Percentiles rank a stretch among this genome's conserved stretches.
phyloP scores from a whole-genome alignment of 257 asterid genomes.

The Paraleonurus japonicus region DNA sequence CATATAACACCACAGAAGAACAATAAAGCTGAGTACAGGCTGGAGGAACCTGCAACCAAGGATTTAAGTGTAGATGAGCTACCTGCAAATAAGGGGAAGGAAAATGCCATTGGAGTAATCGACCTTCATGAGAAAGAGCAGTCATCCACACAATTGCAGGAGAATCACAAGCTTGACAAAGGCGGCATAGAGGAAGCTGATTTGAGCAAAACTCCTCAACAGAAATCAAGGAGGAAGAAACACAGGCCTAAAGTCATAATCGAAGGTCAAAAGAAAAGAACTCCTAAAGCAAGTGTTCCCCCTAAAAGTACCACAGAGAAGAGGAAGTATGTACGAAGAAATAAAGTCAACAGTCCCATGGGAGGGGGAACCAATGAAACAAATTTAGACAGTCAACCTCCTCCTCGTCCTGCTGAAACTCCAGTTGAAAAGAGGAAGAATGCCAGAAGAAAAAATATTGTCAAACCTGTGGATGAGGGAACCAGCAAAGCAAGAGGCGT shows the following conservation, averaged over 20 bases:
- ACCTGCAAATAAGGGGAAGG: conserved; percentile 26
- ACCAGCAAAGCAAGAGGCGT: conserved; percentile 25
- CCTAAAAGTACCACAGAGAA: conserved; percentile 42
- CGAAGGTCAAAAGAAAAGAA: conserved; percentile 55
- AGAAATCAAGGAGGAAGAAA: conserved; percentile 67
- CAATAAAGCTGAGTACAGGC: conserved; percentile 30
- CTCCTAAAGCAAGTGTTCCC: conserved; percentile 41
- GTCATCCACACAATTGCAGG: conserved; percentile 41
- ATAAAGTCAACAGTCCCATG: conserved; percentile 22
- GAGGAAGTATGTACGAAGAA: conserved; percentile 59
- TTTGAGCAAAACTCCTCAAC: conserved; percentile 60
- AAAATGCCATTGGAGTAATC: conserved; percentile 27
- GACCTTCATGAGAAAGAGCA: conserved; percentile 27
- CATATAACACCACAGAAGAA: conserved; percentile 65
- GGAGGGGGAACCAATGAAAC: conserved; percentile 37
- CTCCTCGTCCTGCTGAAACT: conserved; percentile 31
- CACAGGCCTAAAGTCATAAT: conserved; percentile 91
- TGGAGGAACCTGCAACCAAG: conserved; percentile 18
- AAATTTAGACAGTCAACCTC: conserved; percentile 24
- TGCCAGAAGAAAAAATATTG: conserved; percentile 32
- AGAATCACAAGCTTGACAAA: conserved; percentile 77
- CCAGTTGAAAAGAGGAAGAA: conserved; percentile 41
- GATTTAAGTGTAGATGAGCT: conserved; percentile 25
- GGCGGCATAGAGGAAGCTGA: conserved; percentile 52
- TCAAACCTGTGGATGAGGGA: conserved; percentile 42